Base-by-base conservation (phyloP, 768 basidiomycete genomes). In the Vishniacozyma victoriae region DNA sequence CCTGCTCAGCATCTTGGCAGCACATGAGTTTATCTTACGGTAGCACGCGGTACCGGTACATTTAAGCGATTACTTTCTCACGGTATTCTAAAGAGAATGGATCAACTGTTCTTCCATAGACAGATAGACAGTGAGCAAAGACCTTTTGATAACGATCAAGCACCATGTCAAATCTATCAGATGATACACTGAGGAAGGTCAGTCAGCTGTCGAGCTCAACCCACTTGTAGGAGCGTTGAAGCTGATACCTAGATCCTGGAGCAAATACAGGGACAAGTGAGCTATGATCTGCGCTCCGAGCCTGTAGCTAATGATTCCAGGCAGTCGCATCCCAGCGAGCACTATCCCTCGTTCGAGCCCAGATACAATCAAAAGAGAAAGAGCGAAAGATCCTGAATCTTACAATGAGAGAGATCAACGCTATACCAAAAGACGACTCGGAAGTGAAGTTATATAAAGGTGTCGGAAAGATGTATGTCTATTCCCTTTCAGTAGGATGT, bases 371-470 rank as follows among this genome's bases (percentile, higher is more conserved):
- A 24, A 95, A 92, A 72, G 89, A 95, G 49, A 80, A 89, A 44
- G 92, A 96, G 71, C 80, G 86, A 23, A 82, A 86, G 52, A 90
- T 93, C 43, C 76, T 93, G 14, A 86, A 91, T 72, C 77, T 96
- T 18, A 95, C 92, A 0, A 84, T 85, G 46, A 79, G 84, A 56
- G 90, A 96, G 70, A 82, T 96, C 54, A 76, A 75, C 25, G 75
- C 77, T 27, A 79, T 91, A 41, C 67, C 69, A 7, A 54, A 52
- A 33, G 77, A 81, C 56, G 80, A 80, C 22, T 78, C 85, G 51
- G 83, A 86, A 12, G 9, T 33, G 29, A 87, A 85, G 63, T 75
- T 95, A 60, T 96, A 92, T 75, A 90, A 86, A 64, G 92, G 92
- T 39, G 87, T 96, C 37, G 92, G 92, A 25, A 96, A 96, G 74